These are phyloP conservation scores for Pterocarpus macrocarpus DNA, from an alignment of 306 rosid species.

Conservation along the genomic window DNA sequence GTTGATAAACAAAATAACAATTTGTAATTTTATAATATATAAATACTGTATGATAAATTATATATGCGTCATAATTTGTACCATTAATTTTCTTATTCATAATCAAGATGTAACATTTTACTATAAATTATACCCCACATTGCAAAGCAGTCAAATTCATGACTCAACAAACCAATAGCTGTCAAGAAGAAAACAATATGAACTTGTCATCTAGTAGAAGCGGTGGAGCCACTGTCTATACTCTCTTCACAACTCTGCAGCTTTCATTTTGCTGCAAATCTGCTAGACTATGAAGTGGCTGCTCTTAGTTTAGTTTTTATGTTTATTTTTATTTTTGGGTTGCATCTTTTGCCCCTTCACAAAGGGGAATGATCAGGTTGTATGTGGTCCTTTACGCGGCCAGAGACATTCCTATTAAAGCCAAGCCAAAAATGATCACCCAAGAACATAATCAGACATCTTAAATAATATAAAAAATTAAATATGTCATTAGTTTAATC, in stretches of 20 bases:
- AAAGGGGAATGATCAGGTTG: neutral
- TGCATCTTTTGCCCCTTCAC: neutral
- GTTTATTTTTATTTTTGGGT: neutral
- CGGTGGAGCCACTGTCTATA: neutral
- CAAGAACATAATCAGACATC: too few relatives aligned
- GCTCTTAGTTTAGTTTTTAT: neutral
- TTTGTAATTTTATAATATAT: too few relatives aligned
- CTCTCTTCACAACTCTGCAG: neutral
- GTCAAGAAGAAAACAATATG: neutral
- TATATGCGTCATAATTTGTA: too few relatives aligned
- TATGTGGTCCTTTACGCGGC: neutral
- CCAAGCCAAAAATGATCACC: neutral
- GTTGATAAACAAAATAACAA: too few relatives aligned
- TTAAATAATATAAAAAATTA: too few relatives aligned
- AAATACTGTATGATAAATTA: too few relatives aligned
- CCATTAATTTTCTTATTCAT: too few relatives aligned
- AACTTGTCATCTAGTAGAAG: neutral
- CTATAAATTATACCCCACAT: too few relatives aligned
- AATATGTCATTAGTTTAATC: too few relatives aligned
- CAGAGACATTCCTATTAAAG: neutral
- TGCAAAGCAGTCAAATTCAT: too few relatives aligned
- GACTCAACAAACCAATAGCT: conserved; percentile 1
- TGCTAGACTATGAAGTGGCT: neutral
- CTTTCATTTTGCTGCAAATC: neutral
- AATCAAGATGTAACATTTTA: too few relatives aligned